Evolutionary conservation across 805 yeast genomes (phyloP).

Genomic region (Ogataea pignaliae): DNA sequence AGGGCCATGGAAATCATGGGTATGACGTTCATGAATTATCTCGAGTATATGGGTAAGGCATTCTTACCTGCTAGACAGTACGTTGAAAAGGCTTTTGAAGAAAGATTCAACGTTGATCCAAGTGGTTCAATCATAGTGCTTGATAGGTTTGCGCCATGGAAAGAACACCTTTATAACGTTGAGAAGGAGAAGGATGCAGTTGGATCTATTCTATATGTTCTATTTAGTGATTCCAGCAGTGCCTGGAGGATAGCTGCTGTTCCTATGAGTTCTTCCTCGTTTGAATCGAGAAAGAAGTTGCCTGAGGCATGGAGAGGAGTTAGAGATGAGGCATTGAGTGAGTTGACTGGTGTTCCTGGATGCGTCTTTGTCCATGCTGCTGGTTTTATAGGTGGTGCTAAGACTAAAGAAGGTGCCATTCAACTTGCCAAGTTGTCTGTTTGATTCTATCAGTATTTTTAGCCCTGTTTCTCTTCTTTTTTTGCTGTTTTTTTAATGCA

Average conservation of each 20-base stretch:
- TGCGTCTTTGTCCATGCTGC: slow-evolving; percentile 94
- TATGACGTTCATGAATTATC: slow-evolving; percentile 59
- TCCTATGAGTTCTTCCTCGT: slow-evolving; percentile 71
- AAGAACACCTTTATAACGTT: slow-evolving; percentile 76
- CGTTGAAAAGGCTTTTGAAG: slow-evolving; percentile 65
- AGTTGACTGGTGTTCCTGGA: slow-evolving; percentile 74
- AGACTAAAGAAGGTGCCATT: slow-evolving; percentile 72
- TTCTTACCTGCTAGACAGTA: slow-evolving; percentile 88
- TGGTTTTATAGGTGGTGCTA: slow-evolving; percentile 95
- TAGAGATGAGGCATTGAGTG: slow-evolving; percentile 77
- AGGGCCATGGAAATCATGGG: slow-evolving; percentile 85
- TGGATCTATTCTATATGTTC: slow-evolving; percentile 65
- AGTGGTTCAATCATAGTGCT: slow-evolving; percentile 74
- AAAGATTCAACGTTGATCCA: slow-evolving; percentile 55
- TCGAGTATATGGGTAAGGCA: slow-evolving; percentile 69
- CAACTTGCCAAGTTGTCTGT: slow-evolving; percentile 51
- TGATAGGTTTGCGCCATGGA: slow-evolving; percentile 88
- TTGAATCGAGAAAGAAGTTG: slow-evolving; percentile 79
- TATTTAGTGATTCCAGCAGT: slow-evolving; percentile 69
- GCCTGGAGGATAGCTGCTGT: slow-evolving; percentile 91
- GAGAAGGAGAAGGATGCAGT: slow-evolving; percentile 57
- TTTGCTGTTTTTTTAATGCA: no score
- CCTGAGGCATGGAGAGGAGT: slow-evolving; percentile 96
- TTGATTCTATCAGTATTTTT: no score
- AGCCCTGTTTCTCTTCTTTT: no score